Percentiles rank a stretch among this genome's conserved stretches.
phyloP scores from a whole-genome alignment of 352 stramenopile genomes.

The Globisporangium carolinianum region DNA sequence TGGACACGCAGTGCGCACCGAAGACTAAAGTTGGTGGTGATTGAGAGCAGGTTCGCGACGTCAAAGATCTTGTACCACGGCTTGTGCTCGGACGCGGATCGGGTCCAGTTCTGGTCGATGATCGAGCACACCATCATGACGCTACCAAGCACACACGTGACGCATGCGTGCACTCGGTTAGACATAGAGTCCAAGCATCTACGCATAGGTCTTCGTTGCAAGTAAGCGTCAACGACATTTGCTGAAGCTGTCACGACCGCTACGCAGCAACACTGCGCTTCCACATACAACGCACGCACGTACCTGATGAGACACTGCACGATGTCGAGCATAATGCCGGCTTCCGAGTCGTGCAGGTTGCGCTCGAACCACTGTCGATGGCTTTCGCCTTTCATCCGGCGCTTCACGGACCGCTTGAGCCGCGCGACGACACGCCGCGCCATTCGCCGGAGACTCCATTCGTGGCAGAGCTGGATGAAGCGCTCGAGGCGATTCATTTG shows the following conservation, averaged over 20 bases:
- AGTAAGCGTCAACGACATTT: too few species aligned
- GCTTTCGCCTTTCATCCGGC: constrained; percentile 57
- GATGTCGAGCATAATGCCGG: constrained; percentile 45
- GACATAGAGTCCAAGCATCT: background rate
- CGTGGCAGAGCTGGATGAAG: constrained; percentile 9
- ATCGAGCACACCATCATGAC: constrained; percentile 51
- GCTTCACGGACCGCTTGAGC: constrained; percentile 33
- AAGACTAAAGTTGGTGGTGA: constrained; percentile 31
- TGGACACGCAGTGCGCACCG: constrained; percentile 16
- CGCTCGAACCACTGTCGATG: constrained; percentile 64
- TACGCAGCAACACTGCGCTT: too few species aligned
- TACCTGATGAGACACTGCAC: constrained; percentile 46
- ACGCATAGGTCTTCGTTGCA: background rate
- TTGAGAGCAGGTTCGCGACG: constrained; percentile 39
- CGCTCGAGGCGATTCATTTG: constrained; percentile 4
- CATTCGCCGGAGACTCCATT: constrained; percentile 11
- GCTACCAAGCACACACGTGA: constrained; percentile 11
- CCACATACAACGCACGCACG: constrained; percentile 1
- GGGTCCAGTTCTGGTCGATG: constrained; percentile 56
- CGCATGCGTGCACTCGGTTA: too few species aligned
- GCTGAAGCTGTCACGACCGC: too few species aligned
- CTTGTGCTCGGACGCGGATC: constrained; percentile 24
- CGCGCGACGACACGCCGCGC: constrained; percentile 3
- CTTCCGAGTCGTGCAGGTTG: constrained; percentile 63
- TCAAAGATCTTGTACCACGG: constrained; percentile 36